Conservation (phyloP, 2,329 filamentous ascomycete species). For the Trichoderma sp. region DNA sequence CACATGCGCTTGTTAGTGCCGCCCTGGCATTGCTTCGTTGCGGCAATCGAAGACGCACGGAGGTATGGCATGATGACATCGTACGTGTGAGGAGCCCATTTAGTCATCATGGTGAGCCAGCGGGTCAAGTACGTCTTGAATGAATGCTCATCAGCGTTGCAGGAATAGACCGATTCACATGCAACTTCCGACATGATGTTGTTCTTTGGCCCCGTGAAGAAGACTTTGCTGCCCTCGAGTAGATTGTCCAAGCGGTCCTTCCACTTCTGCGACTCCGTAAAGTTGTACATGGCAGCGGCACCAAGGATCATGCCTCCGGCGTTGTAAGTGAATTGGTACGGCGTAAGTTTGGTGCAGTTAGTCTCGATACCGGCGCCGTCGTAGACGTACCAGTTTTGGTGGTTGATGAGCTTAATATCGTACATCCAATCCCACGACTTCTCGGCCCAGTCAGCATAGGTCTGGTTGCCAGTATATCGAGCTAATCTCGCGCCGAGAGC, state of each 20-base stretch:
- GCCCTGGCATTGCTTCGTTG: slow-evolving; percentile 55
- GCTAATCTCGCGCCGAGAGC: slow-evolving; percentile 65
- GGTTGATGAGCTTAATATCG: slow-evolving; percentile 54
- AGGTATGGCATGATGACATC: slow-evolving; percentile 52
- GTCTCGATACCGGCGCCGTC: slow-evolving; percentile 57
- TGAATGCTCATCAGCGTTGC: slow-evolving; percentile 60
- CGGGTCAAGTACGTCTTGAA: slow-evolving; percentile 63
- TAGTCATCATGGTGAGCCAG: slow-evolving; percentile 60
- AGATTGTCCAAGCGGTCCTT: slow-evolving; percentile 55
- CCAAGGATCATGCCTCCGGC: slow-evolving; percentile 64
- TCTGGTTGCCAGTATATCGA: slow-evolving; percentile 71
- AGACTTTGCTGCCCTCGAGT: slow-evolving; percentile 50
- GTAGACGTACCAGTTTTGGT: slow-evolving; percentile 55
- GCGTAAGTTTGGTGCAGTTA: slow-evolving; percentile 57
- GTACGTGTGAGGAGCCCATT: slow-evolving; percentile 60
- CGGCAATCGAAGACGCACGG: slow-evolving; percentile 53
- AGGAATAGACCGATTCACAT: slow-evolving; percentile 60
- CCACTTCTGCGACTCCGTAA: slow-evolving; percentile 53
- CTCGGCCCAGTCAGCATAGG: slow-evolving; percentile 75
- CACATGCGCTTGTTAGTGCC: slow-evolving; percentile 57
- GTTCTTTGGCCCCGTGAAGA: slow-evolving; percentile 51
- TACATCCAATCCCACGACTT: slow-evolving; percentile 69
- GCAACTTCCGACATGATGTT: slow-evolving; percentile 63
- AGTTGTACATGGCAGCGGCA: slow-evolving; percentile 66
- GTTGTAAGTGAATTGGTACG: slow-evolving; percentile 69